Base-by-base conservation (phyloP, 768 basidiomycete genomes). In the Mycena metata region DNA sequence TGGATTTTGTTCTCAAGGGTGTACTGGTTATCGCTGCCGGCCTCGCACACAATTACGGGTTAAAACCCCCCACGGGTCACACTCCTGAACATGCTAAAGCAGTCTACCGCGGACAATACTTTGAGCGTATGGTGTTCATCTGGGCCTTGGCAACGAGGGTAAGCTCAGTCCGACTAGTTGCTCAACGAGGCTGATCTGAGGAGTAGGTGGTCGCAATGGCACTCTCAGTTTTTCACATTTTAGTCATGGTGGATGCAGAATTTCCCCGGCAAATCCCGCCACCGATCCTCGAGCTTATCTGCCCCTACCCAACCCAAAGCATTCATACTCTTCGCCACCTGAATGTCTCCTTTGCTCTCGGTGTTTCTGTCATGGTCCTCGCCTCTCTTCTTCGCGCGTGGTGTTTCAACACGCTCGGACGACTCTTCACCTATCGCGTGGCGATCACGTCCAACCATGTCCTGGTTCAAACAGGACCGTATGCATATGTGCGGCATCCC, bases 401-500 rank as follows among this genome's bases (percentile, higher is more conserved):
- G 61, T 69, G 61, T 24, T 69, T 64, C 55, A 42, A 30, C 42
- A 59, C 67, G 36, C 54, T 69, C 30, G 67, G 67, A 24, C 52
- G 47, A 35, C 42, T 69, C 51, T 73, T 72, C 70, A 72, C 74
- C 3, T 71, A 64, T 50, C 55, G 64, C 23, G 57, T 73, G 50
- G 69, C 63, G 16, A 59, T 72, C 21, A 42, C 61, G 8, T 19
- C 56, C 19, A 58, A 55, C 16, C 71, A 72, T 43, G 42, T 59
- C 23, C 65, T 72, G 13, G 60, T 72, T 6, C 70, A 64, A n/a
- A 51, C 17, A 19, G 69, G 69, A 36, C 71, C 71, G 13, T 72
- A 72, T 47, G 52, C 64, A 3, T 62, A 67, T 52, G 71, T 70
- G 17, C 71, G 71, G 17, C 71, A 72, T 60, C 71, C 71, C 13